Evolutionary conservation across 1,139 yeast genomes (phyloP).

Genomic region (Zygosaccharomyces sapae): DNA sequence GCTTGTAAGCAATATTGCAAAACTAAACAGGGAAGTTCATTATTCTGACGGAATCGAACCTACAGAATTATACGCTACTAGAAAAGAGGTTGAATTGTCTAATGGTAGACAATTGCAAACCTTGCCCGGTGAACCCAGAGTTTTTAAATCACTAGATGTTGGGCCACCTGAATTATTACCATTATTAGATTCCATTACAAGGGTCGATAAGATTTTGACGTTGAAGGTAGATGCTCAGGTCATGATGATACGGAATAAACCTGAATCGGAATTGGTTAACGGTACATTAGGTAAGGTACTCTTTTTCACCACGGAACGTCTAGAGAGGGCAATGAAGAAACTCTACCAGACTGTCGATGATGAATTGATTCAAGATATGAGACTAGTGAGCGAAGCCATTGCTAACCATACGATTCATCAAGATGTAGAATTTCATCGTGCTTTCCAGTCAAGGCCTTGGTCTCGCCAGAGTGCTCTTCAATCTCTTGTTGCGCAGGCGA

Average conservation of each 20-base stretch:
- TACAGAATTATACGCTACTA: slow-evolving; percentile 71
- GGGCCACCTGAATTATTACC: slow-evolving; percentile 26
- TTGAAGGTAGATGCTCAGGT: slow-evolving; percentile 88
- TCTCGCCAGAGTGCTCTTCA: slow-evolving; percentile 29
- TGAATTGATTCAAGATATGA: slow-evolving; percentile 32
- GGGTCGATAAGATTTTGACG: slow-evolving; percentile 61
- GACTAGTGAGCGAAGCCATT: slow-evolving; percentile 35
- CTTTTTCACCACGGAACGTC: slow-evolving; percentile 34
- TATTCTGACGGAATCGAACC: slow-evolving; percentile 77
- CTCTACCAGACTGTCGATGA: slow-evolving; percentile 25
- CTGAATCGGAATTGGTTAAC: slow-evolving; percentile 72
- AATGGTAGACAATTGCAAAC: slow-evolving; percentile 52
- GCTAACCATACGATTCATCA: slow-evolving; percentile 24
- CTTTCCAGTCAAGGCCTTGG: slow-evolving; percentile 23
- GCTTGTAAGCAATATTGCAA: slow-evolving; percentile 44
- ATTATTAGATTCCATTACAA: slow-evolving; percentile 50
- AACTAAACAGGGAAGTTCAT: slow-evolving; percentile 49
- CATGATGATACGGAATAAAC: slow-evolving; percentile 88
- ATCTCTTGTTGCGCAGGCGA: slow-evolving; percentile 39
- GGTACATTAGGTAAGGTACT: slow-evolving; percentile 82
- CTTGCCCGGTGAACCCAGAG: slow-evolving; percentile 40
- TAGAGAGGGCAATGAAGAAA: slow-evolving; percentile 26
- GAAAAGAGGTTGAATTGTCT: slow-evolving; percentile 69
- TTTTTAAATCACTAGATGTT: slow-evolving; percentile 50
- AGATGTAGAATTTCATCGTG: slow-evolving; percentile 26